These are phyloP conservation scores for Ceratobasidium sp. DNA, from an alignment of 1,284 basidiomycete genomes.

Conservation along the genomic window DNA sequence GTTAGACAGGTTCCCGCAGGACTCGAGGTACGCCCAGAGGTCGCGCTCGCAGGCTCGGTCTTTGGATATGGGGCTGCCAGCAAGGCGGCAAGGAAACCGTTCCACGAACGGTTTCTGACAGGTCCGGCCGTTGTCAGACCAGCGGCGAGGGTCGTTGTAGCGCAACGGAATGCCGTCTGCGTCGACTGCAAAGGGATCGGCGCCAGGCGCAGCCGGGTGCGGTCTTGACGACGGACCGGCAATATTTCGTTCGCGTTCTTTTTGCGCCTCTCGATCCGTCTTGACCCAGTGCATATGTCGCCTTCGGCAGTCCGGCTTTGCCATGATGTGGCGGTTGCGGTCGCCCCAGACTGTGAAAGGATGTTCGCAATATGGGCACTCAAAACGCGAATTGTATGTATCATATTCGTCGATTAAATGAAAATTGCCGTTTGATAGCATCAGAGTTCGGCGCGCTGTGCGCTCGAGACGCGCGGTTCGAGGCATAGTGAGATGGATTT, in stretches of 20 bases:
- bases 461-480: background rate
- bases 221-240: conserved; percentile 5
- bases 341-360: background rate
- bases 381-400: background rate
- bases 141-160: conserved; percentile 12
- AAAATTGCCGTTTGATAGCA: background rate
- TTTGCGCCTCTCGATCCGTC: background rate
- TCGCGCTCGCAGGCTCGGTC: background rate
- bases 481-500: background rate
- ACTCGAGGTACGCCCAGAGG: conserved; percentile 8
- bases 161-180: background rate
- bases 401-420: background rate
- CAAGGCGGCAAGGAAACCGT: conserved; percentile 5
- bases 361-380: conserved; percentile 2
- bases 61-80: conserved; percentile 12
- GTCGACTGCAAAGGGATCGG: too few species aligned
- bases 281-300: background rate
- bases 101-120: background rate
- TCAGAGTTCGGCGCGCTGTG: background rate
- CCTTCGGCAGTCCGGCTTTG: background rate
- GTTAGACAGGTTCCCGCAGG: background rate
- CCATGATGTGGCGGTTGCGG: conserved; percentile 17
- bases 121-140: conserved; percentile 2
- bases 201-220: too few species aligned
- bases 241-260: background rate